These are phyloP conservation scores for Mycena galericulata DNA, from an alignment of 768 basidiomycete species.

Conservation along the genomic window DNA sequence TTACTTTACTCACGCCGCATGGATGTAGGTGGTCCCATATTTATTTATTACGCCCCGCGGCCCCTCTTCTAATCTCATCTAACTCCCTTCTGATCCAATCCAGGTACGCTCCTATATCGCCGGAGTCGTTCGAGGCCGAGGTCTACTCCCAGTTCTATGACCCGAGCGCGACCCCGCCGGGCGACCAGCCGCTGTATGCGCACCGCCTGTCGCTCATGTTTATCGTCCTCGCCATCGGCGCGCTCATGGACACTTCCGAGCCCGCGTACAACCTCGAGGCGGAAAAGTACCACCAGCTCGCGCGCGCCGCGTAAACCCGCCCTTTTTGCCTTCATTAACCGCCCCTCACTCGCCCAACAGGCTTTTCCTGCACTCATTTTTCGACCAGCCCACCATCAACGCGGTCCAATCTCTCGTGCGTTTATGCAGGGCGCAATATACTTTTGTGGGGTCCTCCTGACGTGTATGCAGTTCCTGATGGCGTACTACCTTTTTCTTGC, in stretches of 20 bases:
- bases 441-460: conserved; percentile 30
- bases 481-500: conserved; percentile 76
- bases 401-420: conserved; percentile 76
- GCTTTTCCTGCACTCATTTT: conserved; percentile 71
- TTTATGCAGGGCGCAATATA: conserved; percentile 26
- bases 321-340: conserved; percentile 21
- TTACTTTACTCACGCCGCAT: conserved; percentile 74
- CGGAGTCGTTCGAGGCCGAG: conserved; percentile 70
- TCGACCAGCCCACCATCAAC: conserved; percentile 75
- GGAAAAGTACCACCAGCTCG: conserved; percentile 77
- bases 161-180: conserved; percentile 53
- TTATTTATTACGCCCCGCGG: conserved; percentile 15
- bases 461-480: conserved; percentile 69
- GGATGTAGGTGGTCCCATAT: conserved; percentile 65
- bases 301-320: conserved; percentile 59
- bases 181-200: conserved; percentile 64
- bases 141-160: conserved; percentile 71
- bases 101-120: conserved; percentile 77
- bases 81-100: conserved; percentile 1
- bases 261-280: conserved; percentile 75
- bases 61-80: conserved; percentile 27
- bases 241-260: conserved; percentile 67
- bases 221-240: conserved; percentile 75
- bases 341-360: conserved; percentile 21
- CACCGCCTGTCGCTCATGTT: conserved; percentile 75